Base-by-base conservation (phyloP, 495 filamentous ascomycete species). In the Penicillium fimorum region DNA sequence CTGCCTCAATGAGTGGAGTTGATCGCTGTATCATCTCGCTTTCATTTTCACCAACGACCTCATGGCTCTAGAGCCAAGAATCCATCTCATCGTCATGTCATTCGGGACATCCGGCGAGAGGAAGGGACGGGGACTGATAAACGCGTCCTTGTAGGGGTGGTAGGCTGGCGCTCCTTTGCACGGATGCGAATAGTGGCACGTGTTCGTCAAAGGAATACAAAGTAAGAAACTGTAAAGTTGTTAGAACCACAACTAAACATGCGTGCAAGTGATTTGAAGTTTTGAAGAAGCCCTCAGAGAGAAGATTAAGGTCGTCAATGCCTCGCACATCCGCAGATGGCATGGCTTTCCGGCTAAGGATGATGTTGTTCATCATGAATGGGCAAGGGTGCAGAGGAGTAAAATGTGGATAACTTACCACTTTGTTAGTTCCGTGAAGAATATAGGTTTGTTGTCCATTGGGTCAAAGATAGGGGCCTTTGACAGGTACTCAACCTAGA, bases 301-400 rank as follows among this genome's bases (percentile, higher is more conserved):
- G 70, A 72, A 72, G 70, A 72, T 72, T 70, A 57, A 49, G 55
- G 53, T 72, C 70, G 63, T 61, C 70, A 68, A 63, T 61, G 67
- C 70, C 70, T 70, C 41, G 67, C 74, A 70, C 74, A 72, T 72
- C 38, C 43, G 57, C 37, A 62, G 55, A 75, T 71, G 74, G 72
- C 68, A 70, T 77, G 74, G 72, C 70, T 58, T 66, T 74, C 68
- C 66, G 74, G 69, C 74, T 77, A 77, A 77, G 74, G 74, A 77
- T 77, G 74, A 76, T 70, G 65, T 63, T 74, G 27, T 68, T 77
- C 74, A 75, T 77, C 72, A 75, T 72, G 24, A 43, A 48, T 32
- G 25, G 50, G 15, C n/a, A 25, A 47, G 42, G 8, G 4, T 37
- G 30, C 10, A 43, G 24, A n/a, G 47, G 4, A 17, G 30, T 30